These are phyloP conservation scores for Wickerhamiella brachini DNA, from an alignment of 805 yeast species.

Conservation along the genomic window DNA sequence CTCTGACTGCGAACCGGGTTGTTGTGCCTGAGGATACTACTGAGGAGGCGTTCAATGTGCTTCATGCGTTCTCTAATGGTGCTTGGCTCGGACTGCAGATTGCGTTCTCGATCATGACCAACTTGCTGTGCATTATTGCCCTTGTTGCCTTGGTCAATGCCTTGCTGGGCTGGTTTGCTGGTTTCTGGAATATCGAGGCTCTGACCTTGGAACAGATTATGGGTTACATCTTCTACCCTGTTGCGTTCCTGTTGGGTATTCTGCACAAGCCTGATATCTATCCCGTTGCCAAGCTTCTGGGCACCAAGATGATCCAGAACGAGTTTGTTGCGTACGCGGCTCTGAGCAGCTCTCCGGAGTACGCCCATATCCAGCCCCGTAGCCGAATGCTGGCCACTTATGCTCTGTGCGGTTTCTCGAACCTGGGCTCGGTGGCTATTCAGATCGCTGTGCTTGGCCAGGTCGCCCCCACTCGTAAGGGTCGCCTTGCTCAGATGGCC, in stretches of 20 bases:
- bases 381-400: constrained; percentile 45
- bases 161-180: constrained; percentile 45
- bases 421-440: constrained; percentile 48
- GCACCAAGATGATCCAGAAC: constrained; percentile 45
- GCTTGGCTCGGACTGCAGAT: constrained; percentile 44
- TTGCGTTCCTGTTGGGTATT: constrained; percentile 44
- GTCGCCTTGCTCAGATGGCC: constrained; percentile 34
- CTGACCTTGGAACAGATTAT: constrained; percentile 42
- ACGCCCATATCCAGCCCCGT: constrained; percentile 35
- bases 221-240: constrained; percentile 46
- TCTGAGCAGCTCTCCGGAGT: constrained; percentile 30
- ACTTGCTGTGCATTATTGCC: constrained; percentile 48
- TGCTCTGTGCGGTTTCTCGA: constrained; percentile 50
- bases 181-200: constrained; percentile 42
- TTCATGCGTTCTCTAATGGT: constrained; percentile 46
- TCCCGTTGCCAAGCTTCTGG: constrained; percentile 37
- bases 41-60: constrained; percentile 34
- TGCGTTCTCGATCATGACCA: constrained; percentile 44
- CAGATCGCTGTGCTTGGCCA: constrained; percentile 47
- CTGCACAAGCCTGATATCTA: constrained; percentile 37
- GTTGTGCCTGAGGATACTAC: constrained; percentile 35
- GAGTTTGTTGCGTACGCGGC: constrained; percentile 42
- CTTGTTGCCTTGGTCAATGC: constrained; percentile 43
- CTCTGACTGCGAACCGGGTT: constrained; percentile 36
- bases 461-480: constrained; percentile 37